A percentile compares a stretch with the other conserved stretches of the same genome.
Conservation (phyloP, 306 rosid genomes). For the Castanopsis chinensis region DNA sequence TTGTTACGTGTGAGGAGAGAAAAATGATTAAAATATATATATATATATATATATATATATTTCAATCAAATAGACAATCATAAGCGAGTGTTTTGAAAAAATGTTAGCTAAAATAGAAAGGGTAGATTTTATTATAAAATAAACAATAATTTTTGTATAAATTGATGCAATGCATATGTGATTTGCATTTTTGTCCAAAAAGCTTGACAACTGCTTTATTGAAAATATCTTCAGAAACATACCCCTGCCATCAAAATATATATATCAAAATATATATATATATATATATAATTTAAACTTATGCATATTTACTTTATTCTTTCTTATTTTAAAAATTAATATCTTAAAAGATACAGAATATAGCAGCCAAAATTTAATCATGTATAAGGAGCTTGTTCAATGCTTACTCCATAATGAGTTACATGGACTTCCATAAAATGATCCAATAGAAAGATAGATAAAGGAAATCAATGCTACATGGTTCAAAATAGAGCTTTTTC, state of each 20-base stretch:
- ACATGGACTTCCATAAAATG: background rate
- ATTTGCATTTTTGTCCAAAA: conserved; percentile 26
- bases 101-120: too few species aligned
- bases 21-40: too few species aligned
- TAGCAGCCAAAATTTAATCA: background rate
- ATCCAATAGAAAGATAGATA: background rate
- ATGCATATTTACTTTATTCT: background rate
- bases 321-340: background rate
- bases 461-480: background rate
- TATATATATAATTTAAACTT: conserved; percentile 13
- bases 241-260: conserved; percentile 64
- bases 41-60: too few species aligned
- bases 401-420: background rate
- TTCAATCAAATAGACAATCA: too few species aligned
- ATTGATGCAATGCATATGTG: too few species aligned
- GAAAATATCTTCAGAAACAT: conserved; percentile 86
- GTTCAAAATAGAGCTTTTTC: background rate
- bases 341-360: background rate
- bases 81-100: too few species aligned
- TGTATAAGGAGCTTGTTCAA: background rate
- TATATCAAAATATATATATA: conserved; percentile 18
- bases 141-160: too few species aligned
- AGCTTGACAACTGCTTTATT: conserved; percentile 76
- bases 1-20: too few species aligned
- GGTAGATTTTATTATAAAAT: too few species aligned